phyloP scores from a whole-genome alignment of 805 yeast species.

The Hanseniaspora mollemarum region DNA sequence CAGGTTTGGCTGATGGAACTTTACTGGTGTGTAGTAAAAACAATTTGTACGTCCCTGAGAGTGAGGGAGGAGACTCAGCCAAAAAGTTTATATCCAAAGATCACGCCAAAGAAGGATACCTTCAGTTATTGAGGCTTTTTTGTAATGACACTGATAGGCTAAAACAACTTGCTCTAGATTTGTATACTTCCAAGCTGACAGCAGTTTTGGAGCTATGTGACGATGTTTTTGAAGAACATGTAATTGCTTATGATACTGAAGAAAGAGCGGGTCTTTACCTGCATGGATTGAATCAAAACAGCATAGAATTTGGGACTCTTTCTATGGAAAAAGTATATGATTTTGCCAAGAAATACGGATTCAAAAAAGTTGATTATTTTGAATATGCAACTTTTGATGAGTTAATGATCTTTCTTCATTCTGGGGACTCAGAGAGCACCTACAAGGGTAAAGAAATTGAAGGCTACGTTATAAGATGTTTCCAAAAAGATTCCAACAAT shows the following conservation, averaged over 20 bases:
- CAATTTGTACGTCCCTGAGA: constrained; percentile 60
- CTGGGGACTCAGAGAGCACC: constrained; percentile 53
- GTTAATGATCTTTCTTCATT: constrained; percentile 43
- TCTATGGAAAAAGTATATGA: constrained; percentile 47
- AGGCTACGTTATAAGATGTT: constrained; percentile 83
- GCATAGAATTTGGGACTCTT: constrained; percentile 50
- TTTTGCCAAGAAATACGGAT: constrained; percentile 62
- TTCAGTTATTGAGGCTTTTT: constrained; percentile 46
- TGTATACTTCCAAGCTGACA: constrained; percentile 48
- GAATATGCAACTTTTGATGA: constrained; percentile 31
- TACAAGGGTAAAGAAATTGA: constrained; percentile 67
- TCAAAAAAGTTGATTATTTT: constrained; percentile 45
- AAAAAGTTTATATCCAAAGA: constrained; percentile 6
- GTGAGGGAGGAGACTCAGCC: constrained; percentile 36
- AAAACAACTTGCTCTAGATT: constrained; percentile 42
- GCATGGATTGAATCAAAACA: constrained; percentile 76
- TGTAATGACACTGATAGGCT: constrained; percentile 31
- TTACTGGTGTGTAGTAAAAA: constrained; percentile 84
- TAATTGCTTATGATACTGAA: constrained; percentile 50
- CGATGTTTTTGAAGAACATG: constrained; percentile 87
- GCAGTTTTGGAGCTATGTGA: constrained; percentile 92
- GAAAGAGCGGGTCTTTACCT: constrained; percentile 71
- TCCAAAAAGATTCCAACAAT: constrained; percentile 21
- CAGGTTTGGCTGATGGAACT: constrained; percentile 66
- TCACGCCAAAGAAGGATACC: constrained; percentile 67